phyloP scores from a whole-genome alignment of 108 stramenopile species.

The Heterococcus sp. region DNA sequence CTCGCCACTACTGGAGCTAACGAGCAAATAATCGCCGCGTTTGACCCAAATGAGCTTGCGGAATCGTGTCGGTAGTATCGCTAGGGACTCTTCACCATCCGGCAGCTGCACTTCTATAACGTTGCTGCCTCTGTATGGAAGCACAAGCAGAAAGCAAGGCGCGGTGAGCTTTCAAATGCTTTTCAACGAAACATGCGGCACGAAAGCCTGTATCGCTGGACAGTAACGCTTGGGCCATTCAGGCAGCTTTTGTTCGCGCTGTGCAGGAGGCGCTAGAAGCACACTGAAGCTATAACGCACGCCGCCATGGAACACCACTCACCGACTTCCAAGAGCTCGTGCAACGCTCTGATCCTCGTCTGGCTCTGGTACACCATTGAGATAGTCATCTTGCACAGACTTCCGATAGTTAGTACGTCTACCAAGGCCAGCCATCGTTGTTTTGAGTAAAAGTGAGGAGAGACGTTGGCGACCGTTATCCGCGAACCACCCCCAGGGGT shows the following conservation, averaged over 20 bases:
- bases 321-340: constrained; percentile 31
- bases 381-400: constrained; percentile 50
- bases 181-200: too few relatives aligned
- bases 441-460: neutral
- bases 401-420: constrained; percentile 55
- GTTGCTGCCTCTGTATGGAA: constrained; percentile 11
- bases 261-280: too few relatives aligned
- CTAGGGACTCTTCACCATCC: constrained; percentile 56
- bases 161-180: too few relatives aligned
- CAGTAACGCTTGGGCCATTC: neutral
- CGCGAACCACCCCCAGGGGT: too few relatives aligned
- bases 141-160: neutral
- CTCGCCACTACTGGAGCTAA: constrained; percentile 54
- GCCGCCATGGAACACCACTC: constrained; percentile 11
- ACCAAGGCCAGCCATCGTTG: constrained; percentile 56
- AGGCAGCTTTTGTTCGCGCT: too few relatives aligned
- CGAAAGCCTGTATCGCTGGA: neutral
- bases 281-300: too few relatives aligned
- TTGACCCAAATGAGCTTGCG: constrained; percentile 93
- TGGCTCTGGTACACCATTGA: constrained; percentile 55
- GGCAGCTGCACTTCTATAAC: constrained; percentile 38
- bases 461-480: too few relatives aligned
- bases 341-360: constrained; percentile 49
- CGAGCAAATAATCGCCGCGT: constrained; percentile 87
- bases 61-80: constrained; percentile 88